Evolutionary conservation across 192 early-diverging fungal genomes (phyloP), one percentile per base, ranked within the genome.

Genomic region (Backusella westeae): DNA sequence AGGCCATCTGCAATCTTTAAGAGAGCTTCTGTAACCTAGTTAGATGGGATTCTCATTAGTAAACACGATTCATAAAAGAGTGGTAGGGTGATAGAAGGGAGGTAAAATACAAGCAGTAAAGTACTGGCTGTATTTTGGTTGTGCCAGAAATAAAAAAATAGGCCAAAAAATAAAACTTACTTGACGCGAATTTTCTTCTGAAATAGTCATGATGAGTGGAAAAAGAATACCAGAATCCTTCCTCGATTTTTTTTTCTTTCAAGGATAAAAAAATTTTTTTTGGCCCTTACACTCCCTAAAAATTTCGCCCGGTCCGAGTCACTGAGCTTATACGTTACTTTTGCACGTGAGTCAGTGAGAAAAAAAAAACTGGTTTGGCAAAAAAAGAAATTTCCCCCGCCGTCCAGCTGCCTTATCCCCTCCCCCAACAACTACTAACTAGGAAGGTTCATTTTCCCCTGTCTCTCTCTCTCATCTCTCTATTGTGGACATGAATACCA

Each of bases 1-100:
- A 63, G 26, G 26, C 56, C 56, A 63, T 63, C 56, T 63, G 56
- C 56, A 63, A 63, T 63, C 56, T 63, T 63, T 23, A 26, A 63
- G 10, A 63, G 21, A 14, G 56, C 56, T 63, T 63, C 56, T 29
- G 56, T 63, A 63, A 63, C 23, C 56, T 63, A 63, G 56, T 63
- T 63, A 4, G 56, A 29, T 63, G 26, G 10, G 23, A 29, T 29
- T 63, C 19, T 3, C 23, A 63, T 63, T 63, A 63, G 29, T 29
- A 29, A 63, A 63, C 23, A 63, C 56, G 23, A 29, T 3, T 21
- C 10, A 9, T 63, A 44, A 14, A 63, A 63, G 23, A 29, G 21
- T 21, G 56, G 38, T 8, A 38, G 36, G 38, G 23, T 2, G 32
- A 32, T 32, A 32, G 32, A 32, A 32, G 23, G 56, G 56, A 29